Base-by-base conservation (phyloP, 176 grass and related monocot species). In the Oryza officinalis region DNA sequence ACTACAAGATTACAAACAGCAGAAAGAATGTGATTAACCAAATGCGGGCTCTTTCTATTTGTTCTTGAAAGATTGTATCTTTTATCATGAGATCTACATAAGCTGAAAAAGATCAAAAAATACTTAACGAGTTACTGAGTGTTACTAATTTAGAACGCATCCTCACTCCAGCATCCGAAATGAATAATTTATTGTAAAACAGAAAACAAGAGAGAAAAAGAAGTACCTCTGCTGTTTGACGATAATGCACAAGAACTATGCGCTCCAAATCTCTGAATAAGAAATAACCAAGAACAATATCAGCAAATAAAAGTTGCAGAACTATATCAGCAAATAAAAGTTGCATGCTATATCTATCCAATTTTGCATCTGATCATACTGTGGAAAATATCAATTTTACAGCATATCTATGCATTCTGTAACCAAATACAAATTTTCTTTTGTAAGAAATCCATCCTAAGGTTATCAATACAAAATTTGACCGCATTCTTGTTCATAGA, bases 201-300 rank as follows among this genome's bases (percentile, higher is more conserved):
- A 67, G 38, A 63, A 68, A 85, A 54, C 20, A 83, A 61, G 17
- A 46, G 23, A 57, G 26, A 78, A 63, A 86, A 30, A 77, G 40
- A 85, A 12, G 27, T 67, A 98, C 96, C 96, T 95, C 93, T 54
- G 91, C 90, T 74, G 89, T 96, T 79, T 86, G 86, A 84, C 93
- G 93, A 82, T 99, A 99, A 89, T 99, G 96, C 22, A 96, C 96
- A 85, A 99, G 93, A 87, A 99, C 96, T 81, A 90, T 94, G 64
- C 93, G 93, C 74, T 99, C 96, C 89, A 95, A 87, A 17, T 87
- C 89, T 77, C 96, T 99, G 89, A 82, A 91, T 49, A 93, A 88
- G 69, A 84, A 92, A 90, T 30, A 92, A 72, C 44, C 80, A 86
- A 63, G 45, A 86, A 86, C 23, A 26, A 91, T 69, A 14, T 94